phyloP scores from a whole-genome alignment of 768 basidiomycete genomes.

The Chlorophyllum brunneum region DNA sequence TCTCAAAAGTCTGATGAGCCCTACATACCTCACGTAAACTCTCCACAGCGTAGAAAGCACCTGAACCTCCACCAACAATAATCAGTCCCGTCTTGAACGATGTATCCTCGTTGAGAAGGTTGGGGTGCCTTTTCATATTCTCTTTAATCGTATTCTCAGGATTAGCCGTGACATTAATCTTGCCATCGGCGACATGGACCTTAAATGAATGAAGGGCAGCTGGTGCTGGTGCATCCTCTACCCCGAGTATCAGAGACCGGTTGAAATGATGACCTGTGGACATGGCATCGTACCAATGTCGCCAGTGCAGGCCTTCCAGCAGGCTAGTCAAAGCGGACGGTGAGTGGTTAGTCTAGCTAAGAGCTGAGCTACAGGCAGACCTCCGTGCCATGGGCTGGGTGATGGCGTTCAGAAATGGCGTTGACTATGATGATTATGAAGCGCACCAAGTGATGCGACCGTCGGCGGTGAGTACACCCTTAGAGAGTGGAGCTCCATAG shows the following conservation, averaged over 20 bases:
- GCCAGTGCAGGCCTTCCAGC: constrained; percentile 82
- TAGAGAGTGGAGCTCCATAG: constrained; percentile 84
- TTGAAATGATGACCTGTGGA: neutral
- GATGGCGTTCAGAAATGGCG: neutral
- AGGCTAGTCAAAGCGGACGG: constrained; percentile 43
- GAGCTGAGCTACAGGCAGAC: constrained; percentile 31
- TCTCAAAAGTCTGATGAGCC: neutral
- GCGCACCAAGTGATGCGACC: constrained; percentile 76
- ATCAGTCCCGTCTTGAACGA: constrained; percentile 62
- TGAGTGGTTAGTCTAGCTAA: neutral
- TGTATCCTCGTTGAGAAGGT: constrained; percentile 43
- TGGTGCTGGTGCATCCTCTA: constrained; percentile 89
- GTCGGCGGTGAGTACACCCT: constrained; percentile 76
- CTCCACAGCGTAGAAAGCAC: constrained; percentile 72
- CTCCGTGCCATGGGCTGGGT: constrained; percentile 82
- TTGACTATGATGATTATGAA: neutral
- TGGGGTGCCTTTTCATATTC: constrained; percentile 63
- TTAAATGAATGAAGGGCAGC: constrained; percentile 77
- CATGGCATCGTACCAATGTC: constrained; percentile 57
- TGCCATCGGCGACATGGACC: constrained; percentile 59
- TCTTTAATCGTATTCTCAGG: constrained; percentile 55
- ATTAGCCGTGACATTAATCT: constrained; percentile 77
- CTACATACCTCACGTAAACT: constrained; percentile 69
- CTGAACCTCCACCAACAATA: constrained; percentile 84
- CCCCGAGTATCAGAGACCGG: constrained; percentile 14